Evolutionary conservation across 2,329 filamentous ascomycete species (phyloP), one percentile per base, ranked within the genome.

Genomic region (Calonectria naviculata): DNA sequence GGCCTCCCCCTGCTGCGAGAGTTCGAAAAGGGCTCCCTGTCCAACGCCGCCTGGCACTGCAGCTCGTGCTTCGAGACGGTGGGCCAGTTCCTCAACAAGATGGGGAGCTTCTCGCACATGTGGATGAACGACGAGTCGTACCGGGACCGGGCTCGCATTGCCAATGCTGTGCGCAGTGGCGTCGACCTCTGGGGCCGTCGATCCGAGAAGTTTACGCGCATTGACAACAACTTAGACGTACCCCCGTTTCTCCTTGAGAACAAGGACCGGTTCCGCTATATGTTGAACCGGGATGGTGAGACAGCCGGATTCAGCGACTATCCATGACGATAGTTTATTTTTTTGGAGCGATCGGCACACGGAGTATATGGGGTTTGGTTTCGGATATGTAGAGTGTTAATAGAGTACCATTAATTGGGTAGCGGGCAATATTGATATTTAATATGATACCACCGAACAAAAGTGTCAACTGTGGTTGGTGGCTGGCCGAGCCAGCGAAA

Each of bases 1-100:
- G 84, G 84, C 4, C 56, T 84, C 5, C 81, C 81, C 47, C 78
- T 84, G 1, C 71, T 84, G 1, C 81, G 84, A 36, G 80, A 80
- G 41, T 80, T 82, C 47, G 85, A 89, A 71, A 85, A 84, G 72
- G 84, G 81, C 9, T 82, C 84, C 7, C 72, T 91, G 38, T 79
- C 79, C 75, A 86, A 89, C 74, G 87, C 89, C 0, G 87, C 83
- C 0, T 92, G 90, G 90, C 90, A 92, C 79, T 92, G 90, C 83
- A 90, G 88, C 62, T 88, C 84, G 67, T 92, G 90, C 81, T 91
- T 91, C 78, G 81, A 84, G 21, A 91, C 88, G 0, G 80, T 92
- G 19, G 83, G 83, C 5, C 87, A 90, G 78, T 83, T 91, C 74
- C 80, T 88, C 54, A 86, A 84, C 73, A 91, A 91, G 80, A 85